phyloP scores from a whole-genome alignment of 23 red algal genomes.

The Gracilariopsis chorda region DNA sequence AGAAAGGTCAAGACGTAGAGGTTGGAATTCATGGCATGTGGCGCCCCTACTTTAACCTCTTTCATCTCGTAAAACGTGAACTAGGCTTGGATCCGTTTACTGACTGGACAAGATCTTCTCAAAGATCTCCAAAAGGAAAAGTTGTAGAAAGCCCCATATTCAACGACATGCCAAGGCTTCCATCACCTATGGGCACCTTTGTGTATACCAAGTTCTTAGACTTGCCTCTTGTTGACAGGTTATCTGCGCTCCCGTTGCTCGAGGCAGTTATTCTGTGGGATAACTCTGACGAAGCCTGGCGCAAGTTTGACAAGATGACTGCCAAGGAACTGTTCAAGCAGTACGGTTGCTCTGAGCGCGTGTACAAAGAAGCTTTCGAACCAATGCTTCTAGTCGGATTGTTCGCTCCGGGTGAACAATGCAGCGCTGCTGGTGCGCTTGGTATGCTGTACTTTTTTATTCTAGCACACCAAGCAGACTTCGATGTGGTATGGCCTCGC shows the following conservation, averaged over 20 bases:
- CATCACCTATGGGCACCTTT: constrained; percentile 73
- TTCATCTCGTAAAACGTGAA: constrained; percentile 78
- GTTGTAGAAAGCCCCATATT: constrained; percentile 80
- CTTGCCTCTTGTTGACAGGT: constrained; percentile 62
- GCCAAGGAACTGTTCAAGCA: constrained; percentile 77
- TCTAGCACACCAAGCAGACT: constrained; percentile 73
- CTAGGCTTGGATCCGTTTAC: constrained; percentile 68
- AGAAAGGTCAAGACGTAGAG: constrained; percentile 61
- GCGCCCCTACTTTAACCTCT: constrained; percentile 81
- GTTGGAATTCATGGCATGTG: constrained; percentile 86
- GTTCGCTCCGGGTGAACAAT: constrained; percentile 76
- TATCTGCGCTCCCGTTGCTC: constrained; percentile 75
- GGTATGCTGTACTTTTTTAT: constrained; percentile 87
- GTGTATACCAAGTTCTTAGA: constrained; percentile 79
- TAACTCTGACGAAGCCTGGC: constrained; percentile 52
- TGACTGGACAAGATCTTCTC: constrained; percentile 57
- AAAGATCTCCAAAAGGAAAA: constrained; percentile 75
- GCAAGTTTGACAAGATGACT: constrained; percentile 85
- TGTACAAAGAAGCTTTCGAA: constrained; percentile 71
- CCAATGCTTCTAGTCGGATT: constrained; percentile 86
- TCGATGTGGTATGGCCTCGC: constrained; percentile 89
- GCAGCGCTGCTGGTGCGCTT: constrained; percentile 68
- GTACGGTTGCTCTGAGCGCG: constrained; percentile 63
- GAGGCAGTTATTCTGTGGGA: constrained; percentile 72
- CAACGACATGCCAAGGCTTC: constrained; percentile 70